Evolutionary conservation across 345 rosid species (phyloP).

Genomic region (Anacardium occidentale): DNA sequence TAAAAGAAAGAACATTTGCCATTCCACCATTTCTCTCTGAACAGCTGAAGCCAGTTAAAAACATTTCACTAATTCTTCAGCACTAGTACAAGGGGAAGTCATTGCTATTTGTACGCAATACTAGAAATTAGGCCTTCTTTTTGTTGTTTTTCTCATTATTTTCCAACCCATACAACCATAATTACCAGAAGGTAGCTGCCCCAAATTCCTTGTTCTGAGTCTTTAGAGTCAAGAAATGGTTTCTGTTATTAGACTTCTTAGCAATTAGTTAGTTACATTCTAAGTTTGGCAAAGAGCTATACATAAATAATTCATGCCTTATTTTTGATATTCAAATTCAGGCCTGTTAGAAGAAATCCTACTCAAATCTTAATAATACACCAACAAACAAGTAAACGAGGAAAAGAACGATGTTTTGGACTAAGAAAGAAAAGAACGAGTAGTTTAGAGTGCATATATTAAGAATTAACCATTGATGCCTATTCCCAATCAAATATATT

Average conservation of each 20-base stretch:
- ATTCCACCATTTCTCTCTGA: too few relatives aligned
- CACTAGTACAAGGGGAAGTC: too few relatives aligned
- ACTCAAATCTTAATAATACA: background rate
- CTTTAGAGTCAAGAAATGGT: background rate
- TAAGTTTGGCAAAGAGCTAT: background rate
- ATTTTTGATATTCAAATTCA: background rate
- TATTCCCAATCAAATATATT: background rate
- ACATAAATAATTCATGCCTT: background rate
- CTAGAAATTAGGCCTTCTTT: too few relatives aligned
- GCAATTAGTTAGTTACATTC: background rate
- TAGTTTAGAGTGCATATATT: background rate
- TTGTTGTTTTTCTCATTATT: background rate
- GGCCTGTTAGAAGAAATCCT: background rate
- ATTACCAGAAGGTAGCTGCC: background rate
- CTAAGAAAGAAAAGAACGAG: background rate
- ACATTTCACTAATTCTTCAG: too few relatives aligned
- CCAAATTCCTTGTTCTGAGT: background rate
- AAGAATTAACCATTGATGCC: background rate
- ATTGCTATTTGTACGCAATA: too few relatives aligned
- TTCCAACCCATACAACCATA: too few relatives aligned
- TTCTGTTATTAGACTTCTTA: background rate
- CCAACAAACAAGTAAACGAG: too few relatives aligned
- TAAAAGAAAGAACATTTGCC: background rate
- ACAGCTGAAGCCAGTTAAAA: too few relatives aligned
- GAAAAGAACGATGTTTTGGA: too few relatives aligned